Percentiles rank a stretch among this genome's conserved stretches.
These are phyloP conservation scores for Murraya paniculata DNA, from an alignment of 345 rosid genomes.

Conservation along the genomic window DNA sequence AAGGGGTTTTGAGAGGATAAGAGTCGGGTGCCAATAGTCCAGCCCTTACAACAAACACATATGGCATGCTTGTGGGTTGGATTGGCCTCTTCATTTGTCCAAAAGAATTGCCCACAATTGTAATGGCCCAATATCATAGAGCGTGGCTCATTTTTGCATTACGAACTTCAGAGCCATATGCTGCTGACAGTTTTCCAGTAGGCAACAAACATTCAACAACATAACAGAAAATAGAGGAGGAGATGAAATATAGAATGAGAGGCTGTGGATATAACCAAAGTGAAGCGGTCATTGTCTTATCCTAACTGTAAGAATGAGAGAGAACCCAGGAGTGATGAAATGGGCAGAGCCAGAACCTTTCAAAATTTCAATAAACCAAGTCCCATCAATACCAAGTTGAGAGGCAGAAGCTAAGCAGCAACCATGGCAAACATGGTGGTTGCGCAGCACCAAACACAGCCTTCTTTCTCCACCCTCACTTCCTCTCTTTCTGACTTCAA, in stretches of 20 bases:
- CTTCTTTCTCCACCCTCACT: conserved; percentile 65
- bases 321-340: conserved; percentile 3
- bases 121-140: not conserved
- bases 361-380: conserved; percentile 17
- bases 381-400: not conserved
- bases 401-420: conserved; percentile 8
- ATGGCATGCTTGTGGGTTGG: too few species aligned
- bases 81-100: too few species aligned
- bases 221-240: not conserved
- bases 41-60: too few species aligned
- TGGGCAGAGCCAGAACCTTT: conserved; percentile 7
- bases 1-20: too few species aligned
- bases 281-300: conserved; percentile 39
- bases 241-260: conserved; percentile 18
- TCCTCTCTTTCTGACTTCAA: conserved; percentile 85
- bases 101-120: too few species aligned
- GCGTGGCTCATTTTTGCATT: not conserved
- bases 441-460: conserved; percentile 62
- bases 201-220: not conserved
- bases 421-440: conserved; percentile 69
- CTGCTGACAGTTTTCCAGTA: not conserved
- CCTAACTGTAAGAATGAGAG: conserved; percentile 24
- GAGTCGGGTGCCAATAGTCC: rapidly evolving
- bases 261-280: conserved; percentile 38
- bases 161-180: not conserved